Evolutionary conservation across 2,329 filamentous ascomycete genomes (phyloP).

Genomic region (Fusarium stilboides): DNA sequence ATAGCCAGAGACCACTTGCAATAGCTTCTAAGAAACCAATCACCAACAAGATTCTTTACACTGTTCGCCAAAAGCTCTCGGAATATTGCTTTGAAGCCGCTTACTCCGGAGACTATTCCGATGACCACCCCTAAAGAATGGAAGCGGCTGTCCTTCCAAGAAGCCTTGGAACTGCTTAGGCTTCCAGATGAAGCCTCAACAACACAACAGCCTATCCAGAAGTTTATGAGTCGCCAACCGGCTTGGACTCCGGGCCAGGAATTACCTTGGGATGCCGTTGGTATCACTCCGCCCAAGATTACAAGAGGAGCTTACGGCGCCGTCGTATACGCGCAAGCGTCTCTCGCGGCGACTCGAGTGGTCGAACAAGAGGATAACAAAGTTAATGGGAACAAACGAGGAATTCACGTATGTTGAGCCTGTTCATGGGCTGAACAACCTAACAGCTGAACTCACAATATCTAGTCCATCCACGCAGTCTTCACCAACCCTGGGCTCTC

Average conservation of each 20-base stretch:
- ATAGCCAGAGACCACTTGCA: too few species aligned
- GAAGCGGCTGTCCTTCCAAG: conserved; percentile 51
- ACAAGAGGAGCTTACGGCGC: conserved; percentile 55
- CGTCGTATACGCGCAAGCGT: conserved; percentile 57
- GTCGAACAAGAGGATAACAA: conserved; percentile 53
- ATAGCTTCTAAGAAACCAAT: too few species aligned
- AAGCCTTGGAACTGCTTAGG: conserved; percentile 49
- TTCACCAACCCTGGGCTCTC: conserved; percentile 64
- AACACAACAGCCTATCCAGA: conserved; percentile 28
- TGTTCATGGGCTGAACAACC: not conserved
- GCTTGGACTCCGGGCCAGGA: conserved; percentile 54
- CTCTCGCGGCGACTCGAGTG: conserved; percentile 55
- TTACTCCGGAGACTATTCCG: not conserved
- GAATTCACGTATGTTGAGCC: conserved; percentile 57
- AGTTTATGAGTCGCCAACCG: conserved; percentile 53
- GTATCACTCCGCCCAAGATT: conserved; percentile 27
- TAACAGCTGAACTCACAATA: conserved; percentile 1
- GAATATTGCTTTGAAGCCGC: not conserved
- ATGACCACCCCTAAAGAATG: conserved; percentile 37
- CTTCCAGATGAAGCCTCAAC: conserved; percentile 39
- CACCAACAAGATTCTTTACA: not conserved
- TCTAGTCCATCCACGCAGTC: conserved; percentile 70
- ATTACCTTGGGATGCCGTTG: conserved; percentile 50
- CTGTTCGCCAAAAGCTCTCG: not conserved
- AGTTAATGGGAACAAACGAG: conserved; percentile 44